Base-by-base conservation (phyloP, 805 yeast genomes). In the Clavispora santaluciae region DNA sequence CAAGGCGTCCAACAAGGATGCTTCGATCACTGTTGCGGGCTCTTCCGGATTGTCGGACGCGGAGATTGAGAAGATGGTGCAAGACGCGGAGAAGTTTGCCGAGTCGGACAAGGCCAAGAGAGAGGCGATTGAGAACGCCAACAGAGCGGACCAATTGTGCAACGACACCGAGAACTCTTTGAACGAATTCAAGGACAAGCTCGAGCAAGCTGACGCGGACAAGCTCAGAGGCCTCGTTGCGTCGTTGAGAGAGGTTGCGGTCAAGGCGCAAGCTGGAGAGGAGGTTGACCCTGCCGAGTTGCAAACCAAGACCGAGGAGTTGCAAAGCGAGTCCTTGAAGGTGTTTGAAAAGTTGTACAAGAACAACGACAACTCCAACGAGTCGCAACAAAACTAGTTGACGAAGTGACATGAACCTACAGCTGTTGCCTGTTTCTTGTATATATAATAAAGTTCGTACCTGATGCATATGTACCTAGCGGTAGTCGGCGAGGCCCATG, bases 11-110 rank as follows among this genome's bases (percentile, higher is more conserved):
- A 86, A 84, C 75, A 89, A 89, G 79, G 90, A 86, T 55, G 89
- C 96, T 43, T 86, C 95, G 46, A 90, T 89, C 70, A 89, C 96
- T 38, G 96, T 89, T 51, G 95, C 95, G 53, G 97, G 96, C 54
- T 86, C 95, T 43, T 86, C 95, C 35, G 97, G 96, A 68, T 74
- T 89, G 64, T 81, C 90, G 52, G 93, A 88, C 60, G 63, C 84
- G 45, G 96, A 89, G 74, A 85, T 89, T 61, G 95, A 88, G 68
- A 78, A 83, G 67, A 82, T 90, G 87, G 91, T 89, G 46, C 79
- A 75, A 68, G 95, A 86, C 56, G 95, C 96, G 57, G 95, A 87
- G 73, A 83, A 83, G 69, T 83, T 73, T 72, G 86, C 88, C 57
- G 89, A 86, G 64, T 79, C 86, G 56, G 97, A 89, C 74, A 81